Evolutionary conservation across 805 yeast species (phyloP), one percentile per base, ranked within the genome.

Genomic region (Wickerhamiella australiensis): DNA sequence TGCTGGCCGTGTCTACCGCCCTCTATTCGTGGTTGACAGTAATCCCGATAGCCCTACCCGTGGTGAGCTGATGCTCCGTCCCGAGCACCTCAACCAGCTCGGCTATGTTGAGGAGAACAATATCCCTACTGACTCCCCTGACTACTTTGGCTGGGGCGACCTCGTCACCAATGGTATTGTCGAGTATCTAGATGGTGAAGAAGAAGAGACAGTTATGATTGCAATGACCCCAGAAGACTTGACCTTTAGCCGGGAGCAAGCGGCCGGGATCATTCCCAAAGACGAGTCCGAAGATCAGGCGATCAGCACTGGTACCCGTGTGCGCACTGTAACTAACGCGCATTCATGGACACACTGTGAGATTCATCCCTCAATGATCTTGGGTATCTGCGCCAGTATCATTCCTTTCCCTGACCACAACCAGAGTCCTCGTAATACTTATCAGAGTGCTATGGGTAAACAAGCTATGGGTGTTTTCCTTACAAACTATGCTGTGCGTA

Each of bases 371-470:
- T 83, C 95, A 26, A 92, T 92, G 98, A 90, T 92, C 67, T 74
- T 92, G 54, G 98, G 98, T 68, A 96, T 92, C 56, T 95, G 96
- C 42, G 99, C 99, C 4, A 85, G 95, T 25, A 87, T 92, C 65
- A 92, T 92, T 75, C 99, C 99, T 17, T 92, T 92, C 84, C 99
- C 99, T 12, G 98, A 92, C 70, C 99, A 92, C 68, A 92, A 92
- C 68, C 98, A 92, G 73, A 88, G 96, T 53, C 98, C 98, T 53
- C 90, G 98, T 80, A 92, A 92, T 65, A 92, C 98, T 3, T 92
- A 92, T 68, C 98, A 92, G 72, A 88, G 96, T 65, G 98, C 98
- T 56, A 92, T 92, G 98, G 98, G 98, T 79, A 92, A 92, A 69
- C 98, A 92, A 71, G 98, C 98, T 51, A 92, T 92, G 98, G 98